Conservation (phyloP, 441 rosid genomes). For the Arabidopsis hybrid region DNA sequence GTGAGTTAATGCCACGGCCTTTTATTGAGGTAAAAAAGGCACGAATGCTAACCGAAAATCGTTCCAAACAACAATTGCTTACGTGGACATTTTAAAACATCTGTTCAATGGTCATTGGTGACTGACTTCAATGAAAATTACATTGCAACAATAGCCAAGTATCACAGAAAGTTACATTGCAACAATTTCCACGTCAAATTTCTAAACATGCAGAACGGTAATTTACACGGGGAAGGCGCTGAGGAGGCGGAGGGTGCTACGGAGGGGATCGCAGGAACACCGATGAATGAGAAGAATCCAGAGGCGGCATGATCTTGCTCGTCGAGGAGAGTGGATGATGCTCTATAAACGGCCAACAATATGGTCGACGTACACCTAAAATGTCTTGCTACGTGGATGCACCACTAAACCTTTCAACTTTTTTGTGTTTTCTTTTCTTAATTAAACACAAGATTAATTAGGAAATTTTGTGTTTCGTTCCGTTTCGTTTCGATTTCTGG, state of each 20-base stretch:
- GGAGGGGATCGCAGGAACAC: constrained; percentile 47
- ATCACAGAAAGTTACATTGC: neutral
- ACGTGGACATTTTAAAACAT: neutral
- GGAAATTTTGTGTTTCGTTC: too few species aligned
- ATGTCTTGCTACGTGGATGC: too few species aligned
- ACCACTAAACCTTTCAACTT: too few species aligned
- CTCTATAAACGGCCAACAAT: too few species aligned
- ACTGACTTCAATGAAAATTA: neutral
- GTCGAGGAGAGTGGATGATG: constrained; percentile 50
- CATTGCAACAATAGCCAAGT: neutral
- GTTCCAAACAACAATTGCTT: neutral
- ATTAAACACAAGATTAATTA: too few species aligned
- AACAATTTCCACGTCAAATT: constrained; percentile 21
- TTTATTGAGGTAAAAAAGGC: neutral
- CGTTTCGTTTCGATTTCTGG: too few species aligned
- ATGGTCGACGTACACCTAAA: too few species aligned
- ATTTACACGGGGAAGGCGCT: constrained; percentile 53
- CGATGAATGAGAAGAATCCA: constrained; percentile 71
- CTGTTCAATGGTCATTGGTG: neutral
- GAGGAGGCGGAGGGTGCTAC: constrained; percentile 52
- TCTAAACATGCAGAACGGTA: neutral
- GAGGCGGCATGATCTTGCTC: constrained; percentile 69
- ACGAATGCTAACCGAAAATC: neutral
- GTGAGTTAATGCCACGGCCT: neutral
- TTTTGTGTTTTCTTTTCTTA: too few species aligned